A percentile compares a stretch with the other conserved stretches of the same genome.
Evolutionary conservation across 225 moss, liverwort and hornwort species (phyloP).

Genomic region (Climacium dendroides): DNA sequence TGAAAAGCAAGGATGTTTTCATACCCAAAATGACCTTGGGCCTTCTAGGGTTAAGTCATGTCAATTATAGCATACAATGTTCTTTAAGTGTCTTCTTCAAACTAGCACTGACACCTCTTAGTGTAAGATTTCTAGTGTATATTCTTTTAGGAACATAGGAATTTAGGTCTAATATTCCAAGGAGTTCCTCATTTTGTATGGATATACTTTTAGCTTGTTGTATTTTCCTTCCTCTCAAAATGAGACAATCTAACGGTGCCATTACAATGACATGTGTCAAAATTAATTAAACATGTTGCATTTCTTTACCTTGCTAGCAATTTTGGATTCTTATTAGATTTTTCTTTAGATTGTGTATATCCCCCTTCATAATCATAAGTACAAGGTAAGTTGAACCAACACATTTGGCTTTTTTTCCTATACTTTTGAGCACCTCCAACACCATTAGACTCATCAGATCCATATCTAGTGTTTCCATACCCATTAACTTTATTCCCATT

Average conservation of each 20-base stretch:
- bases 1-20: no score
- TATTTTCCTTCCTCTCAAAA: background rate
- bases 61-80: background rate
- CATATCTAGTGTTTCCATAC: no score
- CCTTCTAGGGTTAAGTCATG: no score
- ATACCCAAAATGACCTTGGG: no score
- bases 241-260: background rate
- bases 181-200: background rate
- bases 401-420: background rate
- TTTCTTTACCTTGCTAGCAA: background rate
- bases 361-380: background rate
- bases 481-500: no score
- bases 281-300: background rate
- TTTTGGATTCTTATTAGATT: background rate
- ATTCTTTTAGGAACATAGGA: no score
- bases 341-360: background rate
- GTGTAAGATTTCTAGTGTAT: background rate
- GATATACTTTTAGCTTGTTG: no score
- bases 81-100: no score
- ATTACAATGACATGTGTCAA: background rate
- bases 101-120: accelerated
- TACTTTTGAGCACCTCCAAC: background rate
- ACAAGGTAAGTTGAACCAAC: slow-evolving; percentile 6
- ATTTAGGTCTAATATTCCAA: no score
- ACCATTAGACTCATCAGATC: background rate